These are phyloP conservation scores for Protomyces gravidus DNA, from an alignment of 1,139 yeast species.

Conservation along the genomic window DNA sequence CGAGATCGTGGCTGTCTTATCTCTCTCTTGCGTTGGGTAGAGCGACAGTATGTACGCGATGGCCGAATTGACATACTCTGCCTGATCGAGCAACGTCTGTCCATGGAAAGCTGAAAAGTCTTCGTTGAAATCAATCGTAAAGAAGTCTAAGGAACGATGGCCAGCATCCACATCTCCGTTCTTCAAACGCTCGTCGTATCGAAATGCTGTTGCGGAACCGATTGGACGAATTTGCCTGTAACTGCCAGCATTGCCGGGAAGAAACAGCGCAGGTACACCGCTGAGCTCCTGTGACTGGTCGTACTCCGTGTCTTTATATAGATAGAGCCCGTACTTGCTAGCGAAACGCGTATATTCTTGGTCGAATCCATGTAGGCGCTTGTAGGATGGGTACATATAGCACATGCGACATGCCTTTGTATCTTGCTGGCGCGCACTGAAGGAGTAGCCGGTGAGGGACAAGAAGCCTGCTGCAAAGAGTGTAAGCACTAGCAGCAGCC, in stretches of 20 bases:
- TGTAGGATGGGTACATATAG: constrained; percentile 57
- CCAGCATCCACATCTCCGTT: constrained; percentile 26
- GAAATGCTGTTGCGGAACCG: constrained; percentile 58
- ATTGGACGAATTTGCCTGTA: constrained; percentile 83
- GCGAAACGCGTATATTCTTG: constrained; percentile 67
- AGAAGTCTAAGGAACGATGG: constrained; percentile 34
- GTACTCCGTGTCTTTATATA: constrained; percentile 61
- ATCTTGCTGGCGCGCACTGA: constrained; percentile 34
- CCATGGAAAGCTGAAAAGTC: constrained; percentile 98
- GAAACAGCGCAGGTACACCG: constrained; percentile 84
- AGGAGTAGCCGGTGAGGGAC: constrained; percentile 29
- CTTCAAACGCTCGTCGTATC: constrained; percentile 31
- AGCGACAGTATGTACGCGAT: constrained; percentile 65
- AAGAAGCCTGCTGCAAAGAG: constrained; percentile 5
- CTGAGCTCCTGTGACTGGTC: constrained; percentile 44
- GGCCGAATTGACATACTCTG: constrained; percentile 89
- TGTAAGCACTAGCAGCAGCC: constrained; percentile 3
- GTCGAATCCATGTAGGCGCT: constrained; percentile 68
- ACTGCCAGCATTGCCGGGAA: constrained; percentile 98
- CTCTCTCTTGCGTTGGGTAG: constrained; percentile 44
- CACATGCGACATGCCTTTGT: constrained; percentile 36
- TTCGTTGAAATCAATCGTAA: constrained; percentile 84
- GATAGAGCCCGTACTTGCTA: constrained; percentile 69
- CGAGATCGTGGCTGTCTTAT: constrained; percentile 7
- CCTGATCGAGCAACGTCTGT: constrained; percentile 84